Conservation (phyloP, 805 yeast species). For the Sungouiozyma ichnusensis region DNA sequence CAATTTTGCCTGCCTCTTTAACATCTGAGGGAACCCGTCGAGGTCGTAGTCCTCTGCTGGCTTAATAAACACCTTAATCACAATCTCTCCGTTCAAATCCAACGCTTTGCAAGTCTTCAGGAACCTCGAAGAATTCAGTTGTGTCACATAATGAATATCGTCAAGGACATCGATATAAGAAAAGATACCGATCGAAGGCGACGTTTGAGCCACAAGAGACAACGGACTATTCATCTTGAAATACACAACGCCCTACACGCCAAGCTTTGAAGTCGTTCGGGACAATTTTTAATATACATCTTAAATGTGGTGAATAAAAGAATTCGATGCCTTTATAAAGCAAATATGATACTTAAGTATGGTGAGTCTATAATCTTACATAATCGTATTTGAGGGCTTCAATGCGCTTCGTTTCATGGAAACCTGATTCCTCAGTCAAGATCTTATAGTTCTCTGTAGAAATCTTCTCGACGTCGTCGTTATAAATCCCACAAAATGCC, state of each 20-base stretch:
- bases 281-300: too few relatives aligned
- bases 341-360: too few relatives aligned
- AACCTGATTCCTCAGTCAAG: slow-evolving; percentile 19
- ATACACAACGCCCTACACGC: not conserved
- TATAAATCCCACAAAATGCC: slow-evolving; percentile 44
- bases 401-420: slow-evolving; percentile 21
- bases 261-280: not conserved
- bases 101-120: slow-evolving; percentile 76
- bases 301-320: too few relatives aligned
- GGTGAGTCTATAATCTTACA: slow-evolving; percentile 1
- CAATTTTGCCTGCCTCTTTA: slow-evolving; percentile 26
- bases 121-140: slow-evolving; percentile 72
- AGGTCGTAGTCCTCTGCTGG: slow-evolving; percentile 33
- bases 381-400: slow-evolving; percentile 14
- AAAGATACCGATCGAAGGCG: slow-evolving; percentile 83
- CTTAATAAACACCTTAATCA: slow-evolving; percentile 75
- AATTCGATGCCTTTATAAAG: too few relatives aligned
- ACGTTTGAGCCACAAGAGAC: slow-evolving; percentile 79
- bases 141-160: slow-evolving; percentile 62
- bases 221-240: slow-evolving; percentile 74
- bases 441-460: slow-evolving; percentile 31
- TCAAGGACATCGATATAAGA: slow-evolving; percentile 78
- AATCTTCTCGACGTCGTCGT: slow-evolving; percentile 38
- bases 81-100: slow-evolving; percentile 60
- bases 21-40: slow-evolving; percentile 22